Evolutionary conservation across 2,329 filamentous ascomycete species (phyloP), one percentile per base, ranked within the genome.

Genomic region (Fusarium tjaetaba): DNA sequence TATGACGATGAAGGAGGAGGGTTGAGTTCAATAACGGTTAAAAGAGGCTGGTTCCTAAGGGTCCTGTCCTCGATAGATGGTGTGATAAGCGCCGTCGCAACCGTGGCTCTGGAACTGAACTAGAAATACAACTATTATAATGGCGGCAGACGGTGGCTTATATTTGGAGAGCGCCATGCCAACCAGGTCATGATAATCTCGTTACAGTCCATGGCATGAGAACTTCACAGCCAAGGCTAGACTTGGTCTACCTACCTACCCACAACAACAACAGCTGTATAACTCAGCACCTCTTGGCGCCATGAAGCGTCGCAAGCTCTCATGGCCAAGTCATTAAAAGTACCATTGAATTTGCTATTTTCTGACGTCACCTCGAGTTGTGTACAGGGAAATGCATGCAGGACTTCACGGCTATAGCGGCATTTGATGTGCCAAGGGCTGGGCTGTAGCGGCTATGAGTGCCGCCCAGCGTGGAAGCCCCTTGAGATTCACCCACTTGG

Each of bases 311-410:
- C 72, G 72, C 72, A 74, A 74, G 72, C 72, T 74, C 61, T 43
- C 56, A 64, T 52, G 52, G 55, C 59, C 52, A 74, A 58, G 43
- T 69, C 64, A 71, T 61, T 67, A 56, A 61, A 28, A 59, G 24
- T 28, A 51, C 48, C 52, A 51, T 57, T 57, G 22, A 65, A 68
- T 34, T 41, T 38, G 34, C 66, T 49, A 26, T 22, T 63, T 63
- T 59, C 71, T 77, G 76, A 78, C 76, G 76, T 77, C 76, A 77
- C 59, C 51, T 34, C 48, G 30, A 41, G n/a, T 32, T 68, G 43
- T 39, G 34, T 38, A 26, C 65, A 68, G 26, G 64, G 64, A 63
- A 68, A 28, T 45, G 39, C 36, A 55, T 46, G 69, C 34, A 57
- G 55, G 57, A 61, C 57, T 41, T 28, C 48, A 62, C 72, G 72